phyloP scores from a whole-genome alignment of 192 early-diverging fungal species.

The Linnemannia exigua region DNA sequence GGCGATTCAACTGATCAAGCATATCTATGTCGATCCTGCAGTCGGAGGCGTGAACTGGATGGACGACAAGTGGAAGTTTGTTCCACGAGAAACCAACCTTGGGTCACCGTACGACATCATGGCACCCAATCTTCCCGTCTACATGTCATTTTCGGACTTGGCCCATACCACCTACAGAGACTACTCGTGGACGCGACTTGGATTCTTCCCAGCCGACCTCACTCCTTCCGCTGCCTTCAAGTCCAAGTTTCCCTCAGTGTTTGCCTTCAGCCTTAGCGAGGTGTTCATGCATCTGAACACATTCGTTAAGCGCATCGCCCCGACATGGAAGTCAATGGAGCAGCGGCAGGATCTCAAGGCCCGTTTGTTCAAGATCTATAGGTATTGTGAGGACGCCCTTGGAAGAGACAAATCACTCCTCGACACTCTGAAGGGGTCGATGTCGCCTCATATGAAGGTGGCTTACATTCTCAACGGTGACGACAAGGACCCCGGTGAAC shows the following conservation, averaged over 20 bases:
- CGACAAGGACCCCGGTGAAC: constrained; percentile 8
- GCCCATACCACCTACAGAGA: neutral
- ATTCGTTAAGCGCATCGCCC: neutral
- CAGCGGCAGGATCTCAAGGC: neutral
- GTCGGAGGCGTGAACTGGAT: constrained; percentile 18
- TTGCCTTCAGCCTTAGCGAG: neutral
- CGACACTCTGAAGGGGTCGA: no score
- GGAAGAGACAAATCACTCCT: no score
- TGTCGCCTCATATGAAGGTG: neutral
- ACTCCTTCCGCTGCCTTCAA: neutral
- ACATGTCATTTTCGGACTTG: constrained; percentile 23
- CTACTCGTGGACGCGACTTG: constrained; percentile 30
- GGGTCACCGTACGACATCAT: neutral
- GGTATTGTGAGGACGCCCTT: neutral
- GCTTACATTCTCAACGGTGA: constrained; percentile 30
- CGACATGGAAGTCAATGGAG: constrained; percentile 1
- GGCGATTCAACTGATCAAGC: neutral
- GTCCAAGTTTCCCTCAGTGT: neutral
- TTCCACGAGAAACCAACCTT: constrained; percentile 1
- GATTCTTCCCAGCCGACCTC: constrained; percentile 29
- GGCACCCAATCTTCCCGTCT: neutral
- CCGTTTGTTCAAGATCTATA: constrained; percentile 16
- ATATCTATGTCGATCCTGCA: constrained; percentile 10
- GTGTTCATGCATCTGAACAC: constrained; percentile 9
- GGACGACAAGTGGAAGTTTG: constrained; percentile 30